Evolutionary conservation across 2,329 filamentous ascomycete genomes (phyloP), one percentile per base, ranked within the genome.

Genomic region (Fonsecaea pugnacius): DNA sequence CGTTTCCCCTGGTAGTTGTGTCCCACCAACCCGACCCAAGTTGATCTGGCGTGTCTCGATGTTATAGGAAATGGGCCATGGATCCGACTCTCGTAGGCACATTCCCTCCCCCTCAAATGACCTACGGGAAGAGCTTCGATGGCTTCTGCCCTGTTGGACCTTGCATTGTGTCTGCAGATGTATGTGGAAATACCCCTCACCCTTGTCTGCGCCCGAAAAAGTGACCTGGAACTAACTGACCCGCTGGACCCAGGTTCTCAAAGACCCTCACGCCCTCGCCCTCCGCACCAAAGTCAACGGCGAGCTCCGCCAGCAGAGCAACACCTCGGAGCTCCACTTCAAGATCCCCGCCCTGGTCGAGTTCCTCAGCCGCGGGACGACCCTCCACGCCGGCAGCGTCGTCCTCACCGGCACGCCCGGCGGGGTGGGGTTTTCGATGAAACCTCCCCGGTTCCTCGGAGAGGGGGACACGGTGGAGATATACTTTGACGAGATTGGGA

Each of bases 91-190:
- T 60, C 12, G 58, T 53, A 24, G 58, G 58, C 2, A 60, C 58
- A 4, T 60, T 36, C 16, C 58, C 58, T 27, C 58, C 58, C 14
- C 58, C 58, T 3, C 58, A 60, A 33, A 53, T 60, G 48, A 60
- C 71, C 36, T 78, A 75, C 52, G 71, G 72, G 24, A 80, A 80
- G 66, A 76, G 76, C 1, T 75, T 78, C 32, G 77, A 78, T 61
- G 71, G 70, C 6, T 76, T 73, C 16, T 73, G 70, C 12, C 76
- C 74, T 0, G 72, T 79, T 21, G 67, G 78, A 0, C 78, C 77
- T 0, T 70, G 72, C 0, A 69, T 81, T 1, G 74, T 78, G 1
- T 70, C 73, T 2, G 59, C 74, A 0, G 32, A 64, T 0, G 65
- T 66, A 43, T 2, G 38, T 18, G 10, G 4, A 16, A 16, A 43